Percentiles rank a stretch among this genome's conserved stretches.
Conservation (phyloP, 352 stramenopile species). For the Phytophthora citricola region DNA sequence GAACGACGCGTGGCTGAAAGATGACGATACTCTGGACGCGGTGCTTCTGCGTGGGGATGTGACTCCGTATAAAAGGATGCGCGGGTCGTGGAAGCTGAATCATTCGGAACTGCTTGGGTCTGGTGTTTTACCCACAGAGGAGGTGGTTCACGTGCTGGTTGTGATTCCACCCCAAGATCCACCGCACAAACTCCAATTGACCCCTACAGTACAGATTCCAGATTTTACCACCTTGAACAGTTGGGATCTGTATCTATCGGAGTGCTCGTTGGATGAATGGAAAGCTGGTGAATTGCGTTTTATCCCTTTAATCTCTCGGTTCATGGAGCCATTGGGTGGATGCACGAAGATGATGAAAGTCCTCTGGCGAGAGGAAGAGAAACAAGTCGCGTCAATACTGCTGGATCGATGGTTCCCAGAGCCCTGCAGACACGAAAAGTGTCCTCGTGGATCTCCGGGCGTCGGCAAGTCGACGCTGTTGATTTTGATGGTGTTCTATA, state of each 20-base stretch:
- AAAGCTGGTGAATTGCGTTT: too few relatives aligned
- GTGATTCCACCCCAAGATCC: not conserved
- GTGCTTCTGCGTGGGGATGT: not conserved
- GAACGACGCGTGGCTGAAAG: constrained; percentile 1
- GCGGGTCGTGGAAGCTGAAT: constrained; percentile 1
- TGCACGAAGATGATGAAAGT: constrained; percentile 22
- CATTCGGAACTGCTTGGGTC: constrained; percentile 1
- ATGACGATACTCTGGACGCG: constrained; percentile 2
- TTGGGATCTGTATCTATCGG: not conserved
- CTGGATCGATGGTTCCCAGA: constrained; percentile 20
- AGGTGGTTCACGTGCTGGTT: not conserved
- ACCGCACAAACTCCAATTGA: too few relatives aligned
- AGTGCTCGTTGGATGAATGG: not conserved
- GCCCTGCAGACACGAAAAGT: constrained; percentile 5
- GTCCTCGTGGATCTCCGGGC: constrained; percentile 29
- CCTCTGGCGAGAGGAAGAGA: constrained; percentile 34
- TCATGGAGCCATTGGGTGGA: constrained; percentile 10
- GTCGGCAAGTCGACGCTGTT: constrained; percentile 4
- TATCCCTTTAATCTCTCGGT: too few relatives aligned
- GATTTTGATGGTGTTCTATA: too few relatives aligned
- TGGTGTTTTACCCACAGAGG: not conserved
- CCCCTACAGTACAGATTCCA: not conserved
- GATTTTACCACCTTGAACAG: not conserved
- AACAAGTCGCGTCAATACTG: constrained; percentile 20
- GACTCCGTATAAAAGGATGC: not conserved